Evolutionary conservation across 192 early-diverging fungal genomes (phyloP), one percentile per base, ranked within the genome.

Genomic region (Coemansia sp.): DNA sequence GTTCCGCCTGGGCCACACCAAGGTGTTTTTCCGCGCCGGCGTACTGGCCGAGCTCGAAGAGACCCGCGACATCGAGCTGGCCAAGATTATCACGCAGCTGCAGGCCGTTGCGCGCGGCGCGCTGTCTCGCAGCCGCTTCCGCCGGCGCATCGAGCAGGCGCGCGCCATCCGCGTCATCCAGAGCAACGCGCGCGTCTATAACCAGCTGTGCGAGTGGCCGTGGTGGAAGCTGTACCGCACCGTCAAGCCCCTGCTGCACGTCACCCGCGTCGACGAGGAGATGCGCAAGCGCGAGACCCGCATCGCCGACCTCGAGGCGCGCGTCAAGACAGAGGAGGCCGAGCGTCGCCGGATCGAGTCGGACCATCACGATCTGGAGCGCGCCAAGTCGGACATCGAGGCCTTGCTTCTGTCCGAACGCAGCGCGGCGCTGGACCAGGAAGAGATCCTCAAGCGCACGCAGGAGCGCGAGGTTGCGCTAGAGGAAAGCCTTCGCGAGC

Each of bases 171-270:
- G 88, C 58, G 84, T 97, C 16, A 97, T 99, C 65, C 97, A 99
- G 75, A 87, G 85, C 67, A 98, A 97, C 56, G 91, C 95, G 1
- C 87, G 96, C 20, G 82, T 94, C 18, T 95, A 95, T 71, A 88
- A 95, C 48, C 78, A 87, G 36, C 83, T 97, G 14, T 85, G 90
- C 27, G 91, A 95, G 83, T 95, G 94, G 92, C 79, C 90, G 20
- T 98, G 95, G 95, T 95, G 95, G 93, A 89, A 88, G 61, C 88
- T 97, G 39, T 98, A 94, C 77, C 85, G 88, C 61, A 92, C 93
- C 25, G 89, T 94, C 68, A 95, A 93, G 74, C 95, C 95, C 13
- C 78, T 95, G 55, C 79, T 94, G 39, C 88, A 87, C 34, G 89
- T 93, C 11, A 90, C 90, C 20, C 86, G 89, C 3, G 82, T 85